Base-by-base conservation (phyloP, 2,329 filamentous ascomycete species). In the Dothiorella sarmentorum region DNA sequence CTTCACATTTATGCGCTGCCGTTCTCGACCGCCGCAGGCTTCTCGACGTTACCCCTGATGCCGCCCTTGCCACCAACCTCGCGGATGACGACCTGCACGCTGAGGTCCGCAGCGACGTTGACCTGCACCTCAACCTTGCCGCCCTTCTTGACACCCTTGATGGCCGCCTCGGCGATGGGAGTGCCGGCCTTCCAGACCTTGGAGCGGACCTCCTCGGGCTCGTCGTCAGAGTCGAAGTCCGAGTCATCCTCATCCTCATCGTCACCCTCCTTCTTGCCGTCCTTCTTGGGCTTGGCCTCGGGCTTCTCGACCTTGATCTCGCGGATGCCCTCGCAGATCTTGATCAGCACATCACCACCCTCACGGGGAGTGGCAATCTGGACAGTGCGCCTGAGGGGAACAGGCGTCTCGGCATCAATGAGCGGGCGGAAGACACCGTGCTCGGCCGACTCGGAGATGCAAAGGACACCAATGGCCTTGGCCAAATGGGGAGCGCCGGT, bases 271-370 rank as follows among this genome's bases (percentile, higher is more conserved):
- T 83, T 80, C 38, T 81, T 82, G 56, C 84, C 82, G 63, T 85
- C 82, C 65, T 83, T 80, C 75, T 90, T 89, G 61, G 84, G 65
- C 81, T 91, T 91, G 62, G 87, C 84, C 77, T 93, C 89, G 33
- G 90, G 86, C 79, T 94, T 91, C 63, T 90, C 93, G 68, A 96
- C 86, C 77, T 96, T 95, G 81, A 97, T 97, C 75, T 96, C 89
- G 40, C 90, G 87, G 66, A 84, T 83, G 66, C 91, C 94, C 80
- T 99, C 94, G 64, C 87, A 90, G 57, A 99, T 82, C 76, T 89
- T 90, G 73, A 99, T 78, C 11, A 97, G 80, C 3, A 97, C 89
- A 68, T 96, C 89, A 56, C 94, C 94, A 62, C 91, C 92, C 44
- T 86, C 85, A 72, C 89, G 86, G 61, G 91, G 88, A 5, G 85